Conservation (phyloP, 2,329 filamentous ascomycete genomes). For the Xenoacremonium recifei region DNA sequence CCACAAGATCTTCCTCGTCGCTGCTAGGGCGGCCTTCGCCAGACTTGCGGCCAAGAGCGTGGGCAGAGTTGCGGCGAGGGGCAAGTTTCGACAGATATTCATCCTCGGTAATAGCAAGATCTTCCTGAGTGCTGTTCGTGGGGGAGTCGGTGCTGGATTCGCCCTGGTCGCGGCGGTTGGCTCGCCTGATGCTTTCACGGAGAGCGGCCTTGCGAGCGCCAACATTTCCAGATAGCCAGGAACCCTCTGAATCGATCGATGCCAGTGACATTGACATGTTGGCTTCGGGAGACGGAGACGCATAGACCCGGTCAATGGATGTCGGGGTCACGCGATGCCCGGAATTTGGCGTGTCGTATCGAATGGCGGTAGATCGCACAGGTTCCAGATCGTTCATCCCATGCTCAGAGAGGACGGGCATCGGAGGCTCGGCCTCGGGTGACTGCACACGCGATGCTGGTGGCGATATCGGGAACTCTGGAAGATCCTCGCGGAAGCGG, state of each 20-base stretch:
- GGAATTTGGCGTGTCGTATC: conserved; percentile 47
- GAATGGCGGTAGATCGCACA: conserved; percentile 25
- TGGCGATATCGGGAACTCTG: conserved; percentile 81
- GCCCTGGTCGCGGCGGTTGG: conserved; percentile 27
- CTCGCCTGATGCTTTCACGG: conserved; percentile 36
- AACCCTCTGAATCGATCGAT: conserved; percentile 92
- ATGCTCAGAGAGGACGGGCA: conserved; percentile 32
- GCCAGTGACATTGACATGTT: conserved; percentile 84
- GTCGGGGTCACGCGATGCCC: conserved; percentile 29
- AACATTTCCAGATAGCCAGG: conserved; percentile 83
- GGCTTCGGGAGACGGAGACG: conserved; percentile 49
- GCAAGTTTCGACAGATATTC: conserved; percentile 64
- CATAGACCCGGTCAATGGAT: conserved; percentile 23
- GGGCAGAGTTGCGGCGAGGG: conserved; percentile 23
- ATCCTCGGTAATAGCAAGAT: conserved; percentile 62
- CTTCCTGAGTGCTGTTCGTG: conserved; percentile 57
- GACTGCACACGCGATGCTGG: conserved; percentile 80
- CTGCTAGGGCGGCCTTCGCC: conserved; percentile 56
- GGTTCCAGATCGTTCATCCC: conserved; percentile 23
- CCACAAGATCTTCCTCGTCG: conserved; percentile 52
- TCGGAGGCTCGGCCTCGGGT: conserved; percentile 59
- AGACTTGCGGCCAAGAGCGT: conserved; percentile 39
- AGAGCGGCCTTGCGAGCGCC: conserved; percentile 49
- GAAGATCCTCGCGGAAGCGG: conserved; percentile 88
- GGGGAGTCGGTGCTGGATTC: conserved; percentile 39